Conservation (phyloP, 441 rosid species). For the Eruca vesicaria region DNA sequence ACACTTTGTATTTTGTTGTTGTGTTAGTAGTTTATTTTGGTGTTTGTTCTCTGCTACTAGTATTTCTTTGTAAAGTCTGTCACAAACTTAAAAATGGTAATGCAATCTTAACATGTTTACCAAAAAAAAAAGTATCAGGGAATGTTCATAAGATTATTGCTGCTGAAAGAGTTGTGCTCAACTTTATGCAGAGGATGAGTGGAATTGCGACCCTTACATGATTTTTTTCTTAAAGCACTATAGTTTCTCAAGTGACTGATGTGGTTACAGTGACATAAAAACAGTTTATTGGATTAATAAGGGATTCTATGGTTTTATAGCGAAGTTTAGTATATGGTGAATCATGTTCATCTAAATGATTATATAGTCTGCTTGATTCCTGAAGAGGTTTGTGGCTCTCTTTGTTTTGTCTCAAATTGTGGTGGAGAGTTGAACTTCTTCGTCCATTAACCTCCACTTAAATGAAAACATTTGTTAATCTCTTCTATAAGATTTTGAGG, state of each 20-base stretch:
- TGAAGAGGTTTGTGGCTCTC: neutral
- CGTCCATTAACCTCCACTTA: neutral
- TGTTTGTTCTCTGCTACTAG: no score
- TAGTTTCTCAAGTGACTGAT: neutral
- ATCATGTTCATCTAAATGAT: neutral
- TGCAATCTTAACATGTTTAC: no score
- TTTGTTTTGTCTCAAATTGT: neutral
- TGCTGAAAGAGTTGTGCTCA: slow-evolving; percentile 87
- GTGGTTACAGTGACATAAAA: neutral
- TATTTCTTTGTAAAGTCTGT: no score
- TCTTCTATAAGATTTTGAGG: slow-evolving; percentile 6
- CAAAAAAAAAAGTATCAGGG: slow-evolving; percentile 89
- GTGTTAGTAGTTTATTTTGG: no score
- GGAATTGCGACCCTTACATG: slow-evolving; percentile 95
- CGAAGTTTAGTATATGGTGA: neutral
- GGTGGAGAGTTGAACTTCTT: neutral
- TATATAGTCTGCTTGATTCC: neutral
- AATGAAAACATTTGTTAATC: neutral
- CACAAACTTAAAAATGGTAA: no score
- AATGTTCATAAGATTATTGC: slow-evolving; percentile 78
- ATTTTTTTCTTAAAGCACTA: no score
- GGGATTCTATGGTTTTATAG: neutral
- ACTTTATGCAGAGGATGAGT: slow-evolving; percentile 98
- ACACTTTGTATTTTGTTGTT: no score
- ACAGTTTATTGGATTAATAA: neutral